phyloP scores from a whole-genome alignment of 768 basidiomycete species.

The Porphyrellus cyaneotinctus region DNA sequence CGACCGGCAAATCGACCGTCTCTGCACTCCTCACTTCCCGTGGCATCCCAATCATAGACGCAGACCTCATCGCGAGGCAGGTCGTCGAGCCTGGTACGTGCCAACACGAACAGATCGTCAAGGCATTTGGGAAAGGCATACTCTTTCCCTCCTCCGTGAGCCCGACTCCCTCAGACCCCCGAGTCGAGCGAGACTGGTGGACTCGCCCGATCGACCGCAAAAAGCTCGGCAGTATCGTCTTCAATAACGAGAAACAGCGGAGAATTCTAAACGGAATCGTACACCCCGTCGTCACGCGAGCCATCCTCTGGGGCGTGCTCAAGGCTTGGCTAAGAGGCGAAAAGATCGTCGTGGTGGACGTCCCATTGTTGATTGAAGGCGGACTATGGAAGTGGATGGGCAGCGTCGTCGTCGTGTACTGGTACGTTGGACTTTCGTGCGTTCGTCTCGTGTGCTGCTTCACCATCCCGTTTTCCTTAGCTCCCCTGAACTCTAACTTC shows the following conservation, averaged over 20 bases:
- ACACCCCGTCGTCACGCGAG: constrained; percentile 81
- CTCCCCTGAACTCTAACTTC: constrained; percentile 77
- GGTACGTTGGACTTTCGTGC: constrained; percentile 42
- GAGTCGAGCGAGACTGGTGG: constrained; percentile 9
- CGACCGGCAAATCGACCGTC: constrained; percentile 94
- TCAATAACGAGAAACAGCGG: constrained; percentile 69
- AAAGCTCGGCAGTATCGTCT: constrained; percentile 83
- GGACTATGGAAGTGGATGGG: constrained; percentile 82
- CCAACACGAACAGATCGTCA: constrained; percentile 62
- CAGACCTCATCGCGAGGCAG: constrained; percentile 82
- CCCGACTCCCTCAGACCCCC: not conserved
- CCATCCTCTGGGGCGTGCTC: constrained; percentile 68
- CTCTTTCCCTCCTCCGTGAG: constrained; percentile 36
- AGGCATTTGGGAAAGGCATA: constrained; percentile 67
- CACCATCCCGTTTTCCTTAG: constrained; percentile 37
- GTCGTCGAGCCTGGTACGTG: constrained; percentile 83
- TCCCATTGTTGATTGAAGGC: constrained; percentile 88
- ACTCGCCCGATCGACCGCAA: constrained; percentile 79
- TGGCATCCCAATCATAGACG: constrained; percentile 83
- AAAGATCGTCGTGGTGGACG: constrained; percentile 79
- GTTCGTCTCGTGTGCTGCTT: not conserved
- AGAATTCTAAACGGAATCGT: constrained; percentile 77
- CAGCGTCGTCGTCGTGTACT: constrained; percentile 84
- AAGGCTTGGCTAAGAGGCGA: constrained; percentile 74
- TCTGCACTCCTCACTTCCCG: constrained; percentile 65